Evolutionary conservation across 148 eudicot species (phyloP).

Genomic region (Amaranthus cruentus): DNA sequence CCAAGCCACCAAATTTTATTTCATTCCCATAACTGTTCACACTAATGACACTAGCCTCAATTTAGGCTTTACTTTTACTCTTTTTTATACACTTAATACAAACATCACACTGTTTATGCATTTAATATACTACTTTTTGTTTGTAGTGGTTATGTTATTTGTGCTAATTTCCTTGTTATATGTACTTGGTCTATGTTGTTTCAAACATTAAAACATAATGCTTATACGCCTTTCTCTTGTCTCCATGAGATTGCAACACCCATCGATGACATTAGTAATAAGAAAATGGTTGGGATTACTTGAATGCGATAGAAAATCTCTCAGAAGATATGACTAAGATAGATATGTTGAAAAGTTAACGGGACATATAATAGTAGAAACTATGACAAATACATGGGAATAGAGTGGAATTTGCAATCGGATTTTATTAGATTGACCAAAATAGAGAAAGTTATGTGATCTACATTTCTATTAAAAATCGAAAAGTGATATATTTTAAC

Average conservation of each 20-base stretch:
- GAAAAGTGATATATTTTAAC: no score
- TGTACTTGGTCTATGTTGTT: slow-evolving; percentile 8
- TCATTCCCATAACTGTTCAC: not conserved
- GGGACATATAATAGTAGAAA: no score
- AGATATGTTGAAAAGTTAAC: no score
- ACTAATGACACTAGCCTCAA: slow-evolving; percentile 28
- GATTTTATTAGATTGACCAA: no score
- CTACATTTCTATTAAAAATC: no score
- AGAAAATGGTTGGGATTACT: no score
- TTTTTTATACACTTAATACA: not conserved
- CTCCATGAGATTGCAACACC: no score
- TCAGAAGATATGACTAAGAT: no score
- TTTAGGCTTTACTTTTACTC: slow-evolving; percentile 26
- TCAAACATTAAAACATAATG: not conserved
- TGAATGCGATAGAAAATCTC: no score
- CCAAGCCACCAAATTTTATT: slow-evolving; percentile 36
- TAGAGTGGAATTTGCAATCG: no score
- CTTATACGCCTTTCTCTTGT: not conserved
- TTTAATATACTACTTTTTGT: not conserved
- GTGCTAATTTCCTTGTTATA: not conserved
- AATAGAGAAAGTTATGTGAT: not conserved
- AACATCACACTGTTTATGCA: not conserved
- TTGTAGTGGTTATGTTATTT: not conserved
- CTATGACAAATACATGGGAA: no score
- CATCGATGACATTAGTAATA: no score